Base-by-base conservation (phyloP, 176 grass and related monocot species). In the Luzula sylvatica region DNA sequence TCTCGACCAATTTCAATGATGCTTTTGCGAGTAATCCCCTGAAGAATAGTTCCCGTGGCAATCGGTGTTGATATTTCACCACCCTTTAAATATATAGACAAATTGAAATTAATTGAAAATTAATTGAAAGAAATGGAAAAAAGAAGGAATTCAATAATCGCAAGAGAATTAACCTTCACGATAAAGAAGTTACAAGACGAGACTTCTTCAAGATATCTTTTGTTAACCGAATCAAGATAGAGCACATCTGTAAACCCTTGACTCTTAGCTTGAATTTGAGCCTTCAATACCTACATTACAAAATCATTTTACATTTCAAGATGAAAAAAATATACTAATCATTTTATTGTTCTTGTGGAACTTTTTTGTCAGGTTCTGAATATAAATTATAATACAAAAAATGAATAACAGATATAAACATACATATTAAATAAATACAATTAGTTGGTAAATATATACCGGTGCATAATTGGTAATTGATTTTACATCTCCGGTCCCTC, bases 391-490 rank as follows among this genome's bases (percentile, higher is more conserved):
- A 42, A 15, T 45, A 5, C 19, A 25, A 44, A n/a, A n/a, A n/a
- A n/a, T n/a, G n/a, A n/a, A n/a, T n/a, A n/a, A n/a, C n/a, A n/a
- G n/a, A n/a, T n/a, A n/a, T n/a, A n/a, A n/a, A n/a, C n/a, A n/a
- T n/a, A n/a, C n/a, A n/a, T n/a, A n/a, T n/a, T n/a, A n/a, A n/a
- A n/a, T 35, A 35, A 35, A 35, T 7, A 35, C 30, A 35, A 7
- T 35, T 0, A 35, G 30, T n/a, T n/a, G n/a, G 9, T 7, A 35
- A 35, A 35, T 64, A 58, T n/a, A 20, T 68, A 96, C 92, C 49
- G 92, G 92, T n/a, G 65, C 81, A 72, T 98, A 98, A 83, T 98
- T 98, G 27, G 81, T 14, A 61, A 90, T 98, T 32, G 86, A 71
- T 53, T 98, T 98, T 39, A 98, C 92, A 17, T 60, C 78, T 38